Evolutionary conservation across 2,329 filamentous ascomycete species (phyloP).

Genomic region (Alternaria arbusti): DNA sequence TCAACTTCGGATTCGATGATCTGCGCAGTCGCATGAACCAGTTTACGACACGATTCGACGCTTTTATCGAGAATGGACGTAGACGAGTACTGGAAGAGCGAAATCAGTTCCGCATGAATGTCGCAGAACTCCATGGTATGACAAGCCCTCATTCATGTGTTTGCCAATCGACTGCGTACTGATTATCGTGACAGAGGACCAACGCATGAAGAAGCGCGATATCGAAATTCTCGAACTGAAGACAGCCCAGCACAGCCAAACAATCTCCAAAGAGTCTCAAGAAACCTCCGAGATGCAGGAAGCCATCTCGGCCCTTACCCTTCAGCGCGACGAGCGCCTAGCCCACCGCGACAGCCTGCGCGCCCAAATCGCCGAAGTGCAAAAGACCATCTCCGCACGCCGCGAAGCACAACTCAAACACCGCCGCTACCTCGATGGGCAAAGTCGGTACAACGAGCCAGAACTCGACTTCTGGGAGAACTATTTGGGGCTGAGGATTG

Average conservation of each 20-base stretch:
- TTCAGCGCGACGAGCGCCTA: conserved; percentile 62
- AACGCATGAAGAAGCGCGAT: conserved; percentile 85
- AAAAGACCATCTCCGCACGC: conserved; percentile 71
- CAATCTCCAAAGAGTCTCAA: conserved; percentile 75
- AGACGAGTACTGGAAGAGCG: conserved; percentile 91
- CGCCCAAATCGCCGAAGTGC: conserved; percentile 67
- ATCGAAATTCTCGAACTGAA: conserved; percentile 83
- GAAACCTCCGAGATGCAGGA: conserved; percentile 72
- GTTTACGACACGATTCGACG: conserved; percentile 89
- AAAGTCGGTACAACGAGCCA: conserved; percentile 86
- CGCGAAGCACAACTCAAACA: conserved; percentile 75
- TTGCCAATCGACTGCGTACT: background rate
- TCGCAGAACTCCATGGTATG: conserved; percentile 88
- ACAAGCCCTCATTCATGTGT: background rate
- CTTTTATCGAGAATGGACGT: conserved; percentile 89
- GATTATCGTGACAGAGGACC: conserved; percentile 70
- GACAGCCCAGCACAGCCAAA: conserved; percentile 72
- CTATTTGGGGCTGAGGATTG: conserved; percentile 85
- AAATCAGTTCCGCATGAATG: conserved; percentile 89
- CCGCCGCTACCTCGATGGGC: conserved; percentile 77
- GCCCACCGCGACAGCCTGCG: conserved; percentile 63
- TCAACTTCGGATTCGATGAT: conserved; percentile 96
- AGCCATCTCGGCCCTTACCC: conserved; percentile 63
- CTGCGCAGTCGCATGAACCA: conserved; percentile 92
- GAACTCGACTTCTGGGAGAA: conserved; percentile 97